Evolutionary conservation across 768 basidiomycete species (phyloP).

Genomic region (Lactarius deliciosus): DNA sequence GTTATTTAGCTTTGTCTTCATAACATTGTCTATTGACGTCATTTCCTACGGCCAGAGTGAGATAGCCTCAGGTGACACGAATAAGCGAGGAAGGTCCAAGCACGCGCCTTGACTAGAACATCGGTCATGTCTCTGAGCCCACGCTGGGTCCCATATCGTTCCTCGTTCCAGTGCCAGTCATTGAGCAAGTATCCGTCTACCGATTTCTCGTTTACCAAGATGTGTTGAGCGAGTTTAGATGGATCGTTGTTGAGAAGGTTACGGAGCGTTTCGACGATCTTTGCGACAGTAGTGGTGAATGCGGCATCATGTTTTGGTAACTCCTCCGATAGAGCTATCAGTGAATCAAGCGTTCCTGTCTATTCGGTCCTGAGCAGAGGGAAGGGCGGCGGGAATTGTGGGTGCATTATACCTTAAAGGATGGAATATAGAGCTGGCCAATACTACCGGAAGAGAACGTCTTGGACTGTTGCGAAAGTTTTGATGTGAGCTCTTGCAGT

Average conservation of each 20-base stretch:
- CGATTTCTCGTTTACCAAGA: constrained; percentile 74
- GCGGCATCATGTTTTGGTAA: constrained; percentile 87
- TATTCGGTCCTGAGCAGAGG: constrained; percentile 34
- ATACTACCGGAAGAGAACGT: constrained; percentile 47
- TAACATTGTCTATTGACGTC: constrained; percentile 88
- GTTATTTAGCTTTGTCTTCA: constrained; percentile 87
- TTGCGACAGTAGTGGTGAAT: constrained; percentile 87
- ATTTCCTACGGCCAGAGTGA: constrained; percentile 65
- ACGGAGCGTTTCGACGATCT: constrained; percentile 91
- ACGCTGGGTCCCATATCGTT: constrained; percentile 82
- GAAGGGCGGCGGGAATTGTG: neutral
- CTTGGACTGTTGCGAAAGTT: constrained; percentile 60
- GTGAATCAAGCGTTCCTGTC: constrained; percentile 92
- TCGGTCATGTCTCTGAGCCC: constrained; percentile 85
- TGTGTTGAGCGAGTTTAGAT: constrained; percentile 68
- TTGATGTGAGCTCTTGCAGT: constrained; percentile 60
- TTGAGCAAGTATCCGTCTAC: constrained; percentile 78
- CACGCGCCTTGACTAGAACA: constrained; percentile 72
- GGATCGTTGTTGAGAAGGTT: constrained; percentile 89
- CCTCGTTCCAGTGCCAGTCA: constrained; percentile 92
- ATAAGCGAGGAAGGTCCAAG: constrained; percentile 4
- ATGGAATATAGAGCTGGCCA: constrained; percentile 71
- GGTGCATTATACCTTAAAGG: constrained; percentile 75
- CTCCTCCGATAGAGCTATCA: constrained; percentile 87
- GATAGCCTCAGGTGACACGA: constrained; percentile 16